These are phyloP conservation scores for Cyberlindnera mississippiensis DNA, from an alignment of 805 yeast genomes.

Conservation along the genomic window DNA sequence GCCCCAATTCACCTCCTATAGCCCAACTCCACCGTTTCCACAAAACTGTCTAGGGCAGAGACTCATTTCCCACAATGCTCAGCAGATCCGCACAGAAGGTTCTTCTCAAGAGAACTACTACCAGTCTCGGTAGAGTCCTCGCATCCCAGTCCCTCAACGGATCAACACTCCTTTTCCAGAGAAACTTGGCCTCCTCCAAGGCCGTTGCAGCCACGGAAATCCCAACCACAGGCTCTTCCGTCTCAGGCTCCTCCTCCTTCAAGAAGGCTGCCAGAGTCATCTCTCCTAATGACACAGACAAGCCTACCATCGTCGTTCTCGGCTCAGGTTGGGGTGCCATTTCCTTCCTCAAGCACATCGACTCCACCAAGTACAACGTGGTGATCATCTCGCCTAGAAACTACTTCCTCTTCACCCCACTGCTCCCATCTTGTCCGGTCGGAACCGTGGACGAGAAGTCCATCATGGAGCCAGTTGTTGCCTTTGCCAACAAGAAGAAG, in stretches of 20 bases:
- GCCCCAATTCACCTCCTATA: too few relatives aligned
- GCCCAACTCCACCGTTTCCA: too few relatives aligned
- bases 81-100: constrained; percentile 15
- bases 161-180: constrained; percentile 11
- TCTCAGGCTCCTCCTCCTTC: constrained; percentile 35
- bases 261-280: constrained; percentile 37
- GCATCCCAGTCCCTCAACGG: constrained; percentile 13
- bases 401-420: constrained; percentile 90
- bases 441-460: constrained; percentile 90
- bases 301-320: constrained; percentile 53
- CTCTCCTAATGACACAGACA: constrained; percentile 30
- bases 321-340: constrained; percentile 97
- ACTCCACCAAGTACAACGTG: constrained; percentile 83
- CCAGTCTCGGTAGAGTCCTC: constrained; percentile 8
- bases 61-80: constrained; percentile 5
- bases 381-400: constrained; percentile 89
- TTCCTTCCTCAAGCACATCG: constrained; percentile 77
- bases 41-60: too few relatives aligned
- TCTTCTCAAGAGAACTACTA: constrained; percentile 15
- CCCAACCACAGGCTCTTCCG: constrained; percentile 7
- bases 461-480: constrained; percentile 89
- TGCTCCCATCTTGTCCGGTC: constrained; percentile 89
- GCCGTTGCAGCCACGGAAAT: constrained; percentile 9
- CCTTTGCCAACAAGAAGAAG: constrained; percentile 72
- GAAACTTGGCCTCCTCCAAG: constrained; percentile 11